phyloP scores from a whole-genome alignment of 345 rosid genomes.

The Geranium rotundifolium region DNA sequence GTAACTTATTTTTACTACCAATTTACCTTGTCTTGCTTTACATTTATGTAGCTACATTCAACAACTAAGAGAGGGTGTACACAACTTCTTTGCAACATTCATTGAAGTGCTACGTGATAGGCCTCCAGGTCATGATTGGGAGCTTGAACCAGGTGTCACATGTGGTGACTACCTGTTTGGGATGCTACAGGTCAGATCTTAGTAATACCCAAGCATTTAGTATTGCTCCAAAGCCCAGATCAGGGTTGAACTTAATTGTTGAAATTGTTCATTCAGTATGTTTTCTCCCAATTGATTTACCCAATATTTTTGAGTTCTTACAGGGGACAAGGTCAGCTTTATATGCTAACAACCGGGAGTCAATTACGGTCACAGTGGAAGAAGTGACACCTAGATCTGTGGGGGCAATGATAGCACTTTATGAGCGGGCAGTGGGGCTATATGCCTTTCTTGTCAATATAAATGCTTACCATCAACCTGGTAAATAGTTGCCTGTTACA shows the following conservation, averaged over 20 bases:
- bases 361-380: conserved; percentile 76
- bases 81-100: conserved; percentile 91
- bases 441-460: conserved; percentile 77
- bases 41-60: conserved; percentile 68
- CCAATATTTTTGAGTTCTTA: background rate
- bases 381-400: conserved; percentile 90
- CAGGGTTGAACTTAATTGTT: conserved; percentile 3
- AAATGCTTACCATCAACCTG: conserved; percentile 96
- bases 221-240: too few species aligned
- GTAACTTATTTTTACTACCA: background rate
- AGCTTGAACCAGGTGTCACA: conserved; percentile 98
- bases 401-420: conserved; percentile 85
- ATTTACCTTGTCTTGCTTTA: background rate
- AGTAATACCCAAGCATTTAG: background rate
- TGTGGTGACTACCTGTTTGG: conserved; percentile 98
- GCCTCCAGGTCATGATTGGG: conserved; percentile 99
- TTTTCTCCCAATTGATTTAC: too few species aligned
- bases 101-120: conserved; percentile 92
- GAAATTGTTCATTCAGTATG: too few species aligned
- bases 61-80: conserved; percentile 96
- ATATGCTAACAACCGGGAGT: conserved; percentile 78
- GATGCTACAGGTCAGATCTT: conserved; percentile 74
- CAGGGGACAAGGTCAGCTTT: conserved; percentile 98
- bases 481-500: conserved; percentile 21
- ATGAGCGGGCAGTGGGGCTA: conserved; percentile 95